Percentiles rank a stretch among this genome's conserved stretches.
Evolutionary conservation across 2,329 filamentous ascomycete genomes (phyloP).

Genomic region (Xylariaceae sp.): DNA sequence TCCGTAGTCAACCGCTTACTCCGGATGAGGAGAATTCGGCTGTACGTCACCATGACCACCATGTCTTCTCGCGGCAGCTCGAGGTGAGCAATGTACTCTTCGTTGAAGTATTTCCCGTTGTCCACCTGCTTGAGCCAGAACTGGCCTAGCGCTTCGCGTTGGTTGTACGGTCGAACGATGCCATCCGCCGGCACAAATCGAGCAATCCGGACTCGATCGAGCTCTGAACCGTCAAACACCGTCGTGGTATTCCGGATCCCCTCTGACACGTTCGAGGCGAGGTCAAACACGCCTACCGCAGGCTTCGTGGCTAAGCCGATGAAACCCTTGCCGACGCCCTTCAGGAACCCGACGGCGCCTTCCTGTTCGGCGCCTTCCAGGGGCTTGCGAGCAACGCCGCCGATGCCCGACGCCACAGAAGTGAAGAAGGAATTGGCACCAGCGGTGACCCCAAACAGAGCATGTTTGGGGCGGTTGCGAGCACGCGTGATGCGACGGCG

Average conservation of each 20-base stretch:
- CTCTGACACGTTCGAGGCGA: conserved; percentile 94
- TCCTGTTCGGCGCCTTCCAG: conserved; percentile 95
- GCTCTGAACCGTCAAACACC: conserved; percentile 90
- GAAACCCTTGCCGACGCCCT: conserved; percentile 93
- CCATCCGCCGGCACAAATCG: conserved; percentile 91
- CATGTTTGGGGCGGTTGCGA: conserved; percentile 93
- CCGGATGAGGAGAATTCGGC: conserved; percentile 83
- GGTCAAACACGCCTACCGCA: conserved; percentile 91
- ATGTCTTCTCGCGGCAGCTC: conserved; percentile 86
- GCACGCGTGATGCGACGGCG: conserved; percentile 88
- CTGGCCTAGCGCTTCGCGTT: conserved; percentile 92
- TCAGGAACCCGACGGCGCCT: conserved; percentile 90
- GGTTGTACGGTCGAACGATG: conserved; percentile 88
- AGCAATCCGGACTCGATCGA: conserved; percentile 90
- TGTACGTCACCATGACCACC: conserved; percentile 84
- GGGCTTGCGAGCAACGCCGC: conserved; percentile 87
- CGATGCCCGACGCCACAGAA: conserved; percentile 88
- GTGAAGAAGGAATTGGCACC: conserved; percentile 93
- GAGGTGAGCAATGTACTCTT: conserved; percentile 93
- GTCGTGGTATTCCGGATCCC: conserved; percentile 98
- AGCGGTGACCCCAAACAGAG: conserved; percentile 90
- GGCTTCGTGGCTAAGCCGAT: conserved; percentile 95
- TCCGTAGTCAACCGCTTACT: conserved; percentile 81
- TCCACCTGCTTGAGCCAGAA: conserved; percentile 99
- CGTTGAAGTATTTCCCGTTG: conserved; percentile 96